These are phyloP conservation scores for Kwoniella dendrophila DNA, from an alignment of 768 basidiomycete genomes.

Conservation along the genomic window DNA sequence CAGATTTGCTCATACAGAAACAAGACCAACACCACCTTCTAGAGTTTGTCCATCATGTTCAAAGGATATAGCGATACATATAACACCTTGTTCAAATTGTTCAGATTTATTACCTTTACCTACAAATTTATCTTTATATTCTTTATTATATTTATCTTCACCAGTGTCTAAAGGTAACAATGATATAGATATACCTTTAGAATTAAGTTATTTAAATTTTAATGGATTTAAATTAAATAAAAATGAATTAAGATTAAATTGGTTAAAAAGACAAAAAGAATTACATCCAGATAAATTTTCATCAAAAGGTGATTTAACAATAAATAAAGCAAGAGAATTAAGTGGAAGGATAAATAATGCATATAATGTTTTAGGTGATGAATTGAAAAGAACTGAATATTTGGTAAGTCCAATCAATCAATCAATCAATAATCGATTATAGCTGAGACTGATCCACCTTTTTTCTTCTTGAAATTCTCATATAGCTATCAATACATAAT, in stretches of 20 bases:
- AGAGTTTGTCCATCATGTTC: constrained; percentile 69
- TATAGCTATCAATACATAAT: constrained; percentile 64
- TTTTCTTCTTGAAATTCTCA: too few relatives aligned
- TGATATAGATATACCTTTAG: constrained; percentile 32
- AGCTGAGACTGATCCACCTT: too few relatives aligned
- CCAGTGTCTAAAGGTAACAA: constrained; percentile 28
- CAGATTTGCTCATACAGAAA: background rate
- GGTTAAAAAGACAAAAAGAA: constrained; percentile 70
- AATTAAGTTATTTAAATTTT: constrained; percentile 34
- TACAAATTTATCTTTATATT: constrained; percentile 64
- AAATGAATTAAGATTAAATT: constrained; percentile 65
- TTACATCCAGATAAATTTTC: constrained; percentile 89
- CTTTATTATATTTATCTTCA: constrained; percentile 66
- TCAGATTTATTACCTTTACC: constrained; percentile 67
- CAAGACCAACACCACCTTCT: constrained; percentile 16
- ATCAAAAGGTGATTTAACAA: constrained; percentile 63
- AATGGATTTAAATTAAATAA: constrained; percentile 67
- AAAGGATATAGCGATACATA: constrained; percentile 63
- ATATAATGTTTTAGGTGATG: constrained; percentile 72
- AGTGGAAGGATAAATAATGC: constrained; percentile 83
- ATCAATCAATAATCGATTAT: background rate
- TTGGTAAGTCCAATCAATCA: constrained; percentile 57
- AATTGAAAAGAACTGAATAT: constrained; percentile 77
- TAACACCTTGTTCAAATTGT: constrained; percentile 76
- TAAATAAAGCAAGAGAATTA: constrained; percentile 63